A percentile compares a stretch with the other conserved stretches of the same genome.
phyloP scores from a whole-genome alignment of 1,284 basidiomycete species.

The Trichosporon sp. region DNA sequence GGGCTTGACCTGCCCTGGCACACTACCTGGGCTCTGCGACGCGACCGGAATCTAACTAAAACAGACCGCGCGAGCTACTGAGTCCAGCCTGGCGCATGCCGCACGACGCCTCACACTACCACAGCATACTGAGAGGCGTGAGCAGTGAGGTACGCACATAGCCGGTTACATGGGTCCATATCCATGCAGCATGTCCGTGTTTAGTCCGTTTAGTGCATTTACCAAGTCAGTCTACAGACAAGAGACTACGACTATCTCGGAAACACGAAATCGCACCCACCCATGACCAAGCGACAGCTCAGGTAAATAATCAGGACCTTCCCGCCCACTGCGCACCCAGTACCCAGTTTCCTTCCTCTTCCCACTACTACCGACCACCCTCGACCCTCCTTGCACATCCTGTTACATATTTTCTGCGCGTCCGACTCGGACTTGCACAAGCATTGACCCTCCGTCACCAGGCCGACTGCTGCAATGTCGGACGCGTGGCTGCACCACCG shows the following conservation, averaged over 20 bases:
- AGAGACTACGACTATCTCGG: too few species aligned
- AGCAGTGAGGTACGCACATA: too few species aligned
- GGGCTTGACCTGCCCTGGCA: too few species aligned
- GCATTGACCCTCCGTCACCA: neutral
- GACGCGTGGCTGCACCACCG: constrained; percentile 6
- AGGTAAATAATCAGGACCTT: neutral
- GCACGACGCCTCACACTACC: too few species aligned
- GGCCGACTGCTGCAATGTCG: neutral
- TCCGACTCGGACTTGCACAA: neutral
- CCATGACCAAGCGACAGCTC: neutral
- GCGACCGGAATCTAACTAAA: neutral
- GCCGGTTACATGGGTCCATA: too few species aligned
- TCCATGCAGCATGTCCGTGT: too few species aligned
- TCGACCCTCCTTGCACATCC: neutral
- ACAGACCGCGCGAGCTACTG: neutral
- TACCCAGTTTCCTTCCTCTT: neutral
- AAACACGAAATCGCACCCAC: neutral
- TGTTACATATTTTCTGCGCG: neutral
- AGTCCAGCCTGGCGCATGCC: too few species aligned
- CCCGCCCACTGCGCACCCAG: neutral
- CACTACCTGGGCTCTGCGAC: neutral
- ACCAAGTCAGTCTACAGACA: too few species aligned
- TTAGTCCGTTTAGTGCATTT: neutral
- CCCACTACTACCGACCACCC: neutral
- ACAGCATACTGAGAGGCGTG: too few species aligned